phyloP scores from a whole-genome alignment of 352 stramenopile genomes.

The Thalassiosira livingstoniorum region DNA sequence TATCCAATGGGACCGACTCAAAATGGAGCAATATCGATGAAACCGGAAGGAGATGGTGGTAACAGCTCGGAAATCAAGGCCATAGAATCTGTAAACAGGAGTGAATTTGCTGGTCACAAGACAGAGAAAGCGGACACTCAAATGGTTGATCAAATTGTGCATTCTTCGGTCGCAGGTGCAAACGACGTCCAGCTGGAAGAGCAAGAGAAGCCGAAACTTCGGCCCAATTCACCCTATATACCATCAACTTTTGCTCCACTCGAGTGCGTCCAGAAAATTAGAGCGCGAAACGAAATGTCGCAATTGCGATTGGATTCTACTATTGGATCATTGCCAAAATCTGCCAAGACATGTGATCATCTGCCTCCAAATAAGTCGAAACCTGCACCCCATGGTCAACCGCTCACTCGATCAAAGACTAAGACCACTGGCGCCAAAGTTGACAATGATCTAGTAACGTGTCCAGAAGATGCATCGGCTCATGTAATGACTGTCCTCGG shows the following conservation, averaged over 20 bases:
- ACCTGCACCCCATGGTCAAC: too few species aligned
- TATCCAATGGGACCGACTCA: slow-evolving; percentile 3
- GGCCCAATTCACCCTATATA: too few species aligned
- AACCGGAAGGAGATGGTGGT: too few species aligned
- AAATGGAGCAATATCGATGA: background rate
- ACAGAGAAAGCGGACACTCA: slow-evolving; percentile 1
- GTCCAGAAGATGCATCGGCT: too few species aligned
- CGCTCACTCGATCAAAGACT: too few species aligned
- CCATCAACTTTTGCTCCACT: slow-evolving; percentile 52
- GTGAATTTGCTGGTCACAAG: background rate
- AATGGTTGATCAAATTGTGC: background rate
- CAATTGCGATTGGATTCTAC: too few species aligned
- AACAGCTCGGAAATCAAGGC: too few species aligned
- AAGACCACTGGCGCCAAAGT: too few species aligned
- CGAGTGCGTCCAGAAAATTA: slow-evolving; percentile 39
- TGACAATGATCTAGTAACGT: too few species aligned
- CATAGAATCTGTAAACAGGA: too few species aligned
- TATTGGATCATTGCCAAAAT: background rate
- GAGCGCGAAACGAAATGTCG: slow-evolving; percentile 17
- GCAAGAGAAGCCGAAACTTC: too few species aligned
- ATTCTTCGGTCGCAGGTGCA: background rate
- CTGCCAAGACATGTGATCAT: slow-evolving; percentile 2
- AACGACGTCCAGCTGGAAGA: background rate
- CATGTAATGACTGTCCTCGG: slow-evolving; percentile 52
- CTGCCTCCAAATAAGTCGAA: too few species aligned